Evolutionary conservation across 106 monocot species (phyloP), one percentile per base, ranked within the genome.

Genomic region (Allium sativum): DNA sequence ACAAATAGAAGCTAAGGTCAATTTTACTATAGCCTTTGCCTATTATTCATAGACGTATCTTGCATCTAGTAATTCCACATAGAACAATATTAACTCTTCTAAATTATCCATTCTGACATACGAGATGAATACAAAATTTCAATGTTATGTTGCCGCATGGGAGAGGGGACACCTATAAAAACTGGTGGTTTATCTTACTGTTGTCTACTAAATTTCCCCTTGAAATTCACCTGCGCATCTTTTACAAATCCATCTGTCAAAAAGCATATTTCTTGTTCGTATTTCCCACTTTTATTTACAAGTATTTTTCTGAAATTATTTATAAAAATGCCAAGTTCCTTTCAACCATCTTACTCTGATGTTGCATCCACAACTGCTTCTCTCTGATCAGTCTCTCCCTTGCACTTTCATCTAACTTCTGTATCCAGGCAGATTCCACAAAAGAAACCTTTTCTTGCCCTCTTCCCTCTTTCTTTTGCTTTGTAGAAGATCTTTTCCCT

Each of bases 351-450:
- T 64, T 73, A 55, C 52, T 69, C 42, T 81, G 81, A 12, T 81
- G 58, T 52, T 77, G 61, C 68, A 68, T 57, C 81, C 81, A 74
- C 44, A 65, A 12, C 65, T 62, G 20, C 31, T 77, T 64, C 65
- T 68, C 72, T 6, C 48, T 17, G 10, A 69, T 41, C 41, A 76
- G 16, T 50, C 73, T 48, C 52, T 65, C 52, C 64, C 21, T 58
- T 22, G 73, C 45, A 8, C 45, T 13, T 45, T 40, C 48, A 15
- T 22, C 56, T 50, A 63, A 14, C 18, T 40, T 50, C 48, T 46
- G 70, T 65, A 61, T 40, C 57, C 71, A 44, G 8, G 43, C 45
- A 13, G 53, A 55, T 13, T 59, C 17, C 10, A 19, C 21, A 42
- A 40, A 62, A 13, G 59, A 58, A 14, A 20, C 41, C 12, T 14